Percentiles rank a stretch among this genome's conserved stretches.
phyloP scores from a whole-genome alignment of 345 rosid genomes.

The Acer campestre region DNA sequence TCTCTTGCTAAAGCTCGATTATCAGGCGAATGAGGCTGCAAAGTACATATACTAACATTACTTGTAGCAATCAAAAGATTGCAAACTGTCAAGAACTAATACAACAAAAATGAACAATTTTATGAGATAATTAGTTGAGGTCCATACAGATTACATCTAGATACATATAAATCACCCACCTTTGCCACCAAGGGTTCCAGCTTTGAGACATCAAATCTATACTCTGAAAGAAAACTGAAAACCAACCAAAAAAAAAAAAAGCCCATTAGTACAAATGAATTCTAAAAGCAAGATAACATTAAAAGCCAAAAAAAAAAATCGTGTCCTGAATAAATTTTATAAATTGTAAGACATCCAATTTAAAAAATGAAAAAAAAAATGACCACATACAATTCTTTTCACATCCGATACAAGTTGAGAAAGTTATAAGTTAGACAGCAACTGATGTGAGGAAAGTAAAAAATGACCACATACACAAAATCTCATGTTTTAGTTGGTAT shows the following conservation, averaged over 20 bases:
- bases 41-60: slow-evolving; percentile 19
- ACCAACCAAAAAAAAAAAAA: slow-evolving; percentile 23
- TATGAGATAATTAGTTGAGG: not conserved
- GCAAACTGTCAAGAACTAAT: not conserved
- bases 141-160: not conserved
- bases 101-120: not conserved
- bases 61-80: not conserved
- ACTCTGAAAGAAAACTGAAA: slow-evolving; percentile 75
- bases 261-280: not conserved
- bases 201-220: slow-evolving; percentile 83
- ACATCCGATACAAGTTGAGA: not conserved
- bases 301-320: not conserved
- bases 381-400: not conserved
- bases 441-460: not conserved
- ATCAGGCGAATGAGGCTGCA: slow-evolving; percentile 98
- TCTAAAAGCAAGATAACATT: not conserved
- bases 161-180: slow-evolving; percentile 46
- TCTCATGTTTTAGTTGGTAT: not conserved
- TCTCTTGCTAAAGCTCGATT: slow-evolving; percentile 96
- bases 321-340: not conserved
- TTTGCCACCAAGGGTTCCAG: slow-evolving; percentile 96
- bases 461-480: not conserved
- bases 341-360: not conserved
- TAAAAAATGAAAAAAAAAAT: not conserved
- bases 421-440: not conserved